A percentile compares a stretch with the other conserved stretches of the same genome.
These are phyloP conservation scores for Leccinum huronense DNA, from an alignment of 1,284 basidiomycete genomes.

Conservation along the genomic window DNA sequence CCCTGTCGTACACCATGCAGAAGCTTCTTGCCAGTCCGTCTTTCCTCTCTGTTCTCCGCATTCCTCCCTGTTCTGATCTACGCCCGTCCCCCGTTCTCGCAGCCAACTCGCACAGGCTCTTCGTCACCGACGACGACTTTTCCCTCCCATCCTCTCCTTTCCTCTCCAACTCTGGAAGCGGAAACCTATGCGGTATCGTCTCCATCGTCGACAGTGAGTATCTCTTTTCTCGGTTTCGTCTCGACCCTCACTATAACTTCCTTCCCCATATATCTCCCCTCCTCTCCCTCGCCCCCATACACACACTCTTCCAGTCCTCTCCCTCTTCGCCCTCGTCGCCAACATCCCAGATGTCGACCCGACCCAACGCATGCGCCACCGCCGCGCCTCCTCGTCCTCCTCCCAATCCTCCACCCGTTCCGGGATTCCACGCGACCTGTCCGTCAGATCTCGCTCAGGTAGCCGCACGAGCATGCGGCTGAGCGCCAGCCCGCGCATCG, in stretches of 20 bases:
- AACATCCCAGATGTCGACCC: slow-evolving; percentile 71
- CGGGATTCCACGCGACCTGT: slow-evolving; percentile 20
- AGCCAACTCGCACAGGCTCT: slow-evolving; percentile 76
- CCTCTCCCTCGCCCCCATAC: background rate
- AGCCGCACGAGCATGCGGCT: slow-evolving; percentile 51
- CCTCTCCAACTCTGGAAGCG: slow-evolving; percentile 37
- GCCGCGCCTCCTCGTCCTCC: slow-evolving; percentile 68
- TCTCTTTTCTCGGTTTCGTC: slow-evolving; percentile 1
- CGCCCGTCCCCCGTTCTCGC: slow-evolving; percentile 1
- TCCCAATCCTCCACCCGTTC: slow-evolving; percentile 41
- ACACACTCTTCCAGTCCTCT: slow-evolving; percentile 53
- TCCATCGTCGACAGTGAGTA: slow-evolving; percentile 74
- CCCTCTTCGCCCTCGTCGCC: slow-evolving; percentile 68
- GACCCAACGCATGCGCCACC: slow-evolving; percentile 67
- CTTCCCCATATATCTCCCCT: background rate
- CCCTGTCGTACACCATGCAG: slow-evolving; percentile 66
- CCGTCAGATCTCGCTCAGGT: slow-evolving; percentile 41
- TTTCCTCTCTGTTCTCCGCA: background rate
- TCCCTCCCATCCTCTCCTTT: slow-evolving; percentile 44
- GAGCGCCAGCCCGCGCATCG: slow-evolving; percentile 40
- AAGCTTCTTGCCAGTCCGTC: slow-evolving; percentile 74
- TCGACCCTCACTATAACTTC: background rate
- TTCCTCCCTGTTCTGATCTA: slow-evolving; percentile 3
- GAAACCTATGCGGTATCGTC: slow-evolving; percentile 66
- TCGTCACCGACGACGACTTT: slow-evolving; percentile 61